Evolutionary conservation across 805 yeast genomes (phyloP), one percentile per base, ranked within the genome.

Genomic region (Phaffomyces thermotolerans): DNA sequence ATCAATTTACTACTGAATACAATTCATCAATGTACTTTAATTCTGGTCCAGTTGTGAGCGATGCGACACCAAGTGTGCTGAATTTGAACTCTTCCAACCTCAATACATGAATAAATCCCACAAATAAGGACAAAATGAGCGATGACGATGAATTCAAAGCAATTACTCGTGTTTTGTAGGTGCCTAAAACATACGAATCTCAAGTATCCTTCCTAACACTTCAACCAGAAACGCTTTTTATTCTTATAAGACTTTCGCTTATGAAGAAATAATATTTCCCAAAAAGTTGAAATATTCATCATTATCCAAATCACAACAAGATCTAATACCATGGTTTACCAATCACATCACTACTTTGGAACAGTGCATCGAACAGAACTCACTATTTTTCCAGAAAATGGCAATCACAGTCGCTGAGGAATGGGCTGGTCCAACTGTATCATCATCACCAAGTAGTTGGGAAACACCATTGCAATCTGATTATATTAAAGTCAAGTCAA

Each of bases 401-500:
- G 78, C 81, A 0, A 10, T 56, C 0, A 48, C 59, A 0, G 66
- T 76, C 3, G 75, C 80, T 4, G 47, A 48, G 1, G 68, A 65
- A 38, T 80, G 84, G 84, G 81, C 77, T 20, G 22, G 22, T 20
- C 22, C 22, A 20, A 20, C 22, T 0, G 71, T 68, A 2, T 4
- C n/a, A 20, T 29, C 60, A 0, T 58, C 60, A 36, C 71, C 74
- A 0, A 31, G 47, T 1, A 49, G 53, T 4, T 78, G 83, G 83
- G 47, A 52, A 8, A 54, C 58, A 7, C 66, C 78, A 18, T 56
- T 64, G 5, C 44, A 45, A 18, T 50, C 58, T 4, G 85, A 79
- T 47, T 69, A 66, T 40, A 82, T 76, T 41, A 81, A 81, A 59
- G 82, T 79, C 5, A 58, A 74, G 37, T 67, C 80, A 2, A 66